Evolutionary conservation across 441 rosid species (phyloP).

Genomic region (Metrosideros polymorpha): DNA sequence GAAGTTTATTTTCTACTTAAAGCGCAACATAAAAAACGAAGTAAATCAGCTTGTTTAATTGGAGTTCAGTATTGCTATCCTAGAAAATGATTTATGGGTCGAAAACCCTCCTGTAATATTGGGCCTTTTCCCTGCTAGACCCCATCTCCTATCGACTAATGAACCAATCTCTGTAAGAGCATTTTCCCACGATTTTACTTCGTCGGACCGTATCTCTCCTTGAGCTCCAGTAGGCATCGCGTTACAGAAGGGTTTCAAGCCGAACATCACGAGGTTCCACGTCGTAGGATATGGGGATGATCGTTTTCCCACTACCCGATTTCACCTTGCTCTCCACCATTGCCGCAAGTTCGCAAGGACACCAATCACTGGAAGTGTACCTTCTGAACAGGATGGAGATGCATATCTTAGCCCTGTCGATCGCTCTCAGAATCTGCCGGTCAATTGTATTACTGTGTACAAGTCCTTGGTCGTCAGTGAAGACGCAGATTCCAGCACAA

Average conservation of each 20-base stretch:
- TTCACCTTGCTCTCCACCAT: background rate
- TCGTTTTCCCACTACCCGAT: background rate
- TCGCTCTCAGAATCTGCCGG: background rate
- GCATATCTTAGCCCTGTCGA: background rate
- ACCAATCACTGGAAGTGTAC: background rate
- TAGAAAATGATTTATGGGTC: background rate
- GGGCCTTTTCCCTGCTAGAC: background rate
- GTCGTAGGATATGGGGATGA: background rate
- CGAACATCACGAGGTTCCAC: background rate
- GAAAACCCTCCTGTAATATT: background rate
- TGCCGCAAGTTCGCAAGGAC: background rate
- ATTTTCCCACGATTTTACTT: background rate
- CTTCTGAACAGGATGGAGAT: background rate
- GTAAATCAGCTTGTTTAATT: background rate
- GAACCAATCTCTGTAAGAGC: background rate
- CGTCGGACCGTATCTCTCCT: background rate
- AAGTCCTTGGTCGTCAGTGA: background rate
- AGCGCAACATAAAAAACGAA: background rate
- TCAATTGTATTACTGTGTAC: background rate
- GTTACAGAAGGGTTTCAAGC: background rate
- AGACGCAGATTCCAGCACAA: background rate
- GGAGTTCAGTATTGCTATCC: background rate
- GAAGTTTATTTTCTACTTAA: background rate
- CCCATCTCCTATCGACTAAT: background rate
- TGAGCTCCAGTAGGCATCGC: background rate